These are phyloP conservation scores for Pharnaceum exiguum DNA, from an alignment of 148 eudicot genomes.

Conservation along the genomic window DNA sequence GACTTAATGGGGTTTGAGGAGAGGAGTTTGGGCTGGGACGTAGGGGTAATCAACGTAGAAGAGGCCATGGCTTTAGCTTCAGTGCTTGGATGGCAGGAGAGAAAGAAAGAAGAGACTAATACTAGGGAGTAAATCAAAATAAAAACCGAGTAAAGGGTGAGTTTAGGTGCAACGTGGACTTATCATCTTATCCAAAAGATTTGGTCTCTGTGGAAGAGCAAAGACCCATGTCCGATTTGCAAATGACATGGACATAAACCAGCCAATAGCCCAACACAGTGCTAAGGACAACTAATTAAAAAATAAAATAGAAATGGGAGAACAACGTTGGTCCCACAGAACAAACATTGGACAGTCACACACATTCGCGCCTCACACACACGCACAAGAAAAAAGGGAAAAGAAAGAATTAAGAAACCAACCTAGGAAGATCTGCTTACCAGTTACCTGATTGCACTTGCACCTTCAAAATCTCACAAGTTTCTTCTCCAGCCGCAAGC, in stretches of 20 bases:
- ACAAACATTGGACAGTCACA: too few species aligned
- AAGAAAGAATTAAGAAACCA: too few species aligned
- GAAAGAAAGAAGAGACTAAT: not conserved
- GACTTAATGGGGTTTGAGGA: conserved; percentile 3
- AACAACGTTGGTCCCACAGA: too few species aligned
- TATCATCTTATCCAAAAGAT: conserved; percentile 73
- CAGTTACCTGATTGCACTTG: too few species aligned
- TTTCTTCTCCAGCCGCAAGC: too few species aligned
- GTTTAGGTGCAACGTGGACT: conserved; percentile 47
- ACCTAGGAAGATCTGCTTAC: too few species aligned
- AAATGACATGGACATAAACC: conserved; percentile 28
- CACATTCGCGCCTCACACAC: too few species aligned
- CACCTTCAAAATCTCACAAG: too few species aligned
- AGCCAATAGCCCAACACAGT: too few species aligned
- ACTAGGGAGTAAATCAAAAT: conserved; percentile 9
- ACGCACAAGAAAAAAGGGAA: too few species aligned
- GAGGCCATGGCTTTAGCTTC: conserved; percentile 47
- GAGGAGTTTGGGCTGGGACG: conserved; percentile 29
- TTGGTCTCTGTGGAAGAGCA: conserved; percentile 56
- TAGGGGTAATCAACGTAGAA: conserved; percentile 60
- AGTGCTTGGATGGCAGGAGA: conserved; percentile 2
- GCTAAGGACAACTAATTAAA: conserved; percentile 2
- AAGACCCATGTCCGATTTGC: conserved; percentile 18
- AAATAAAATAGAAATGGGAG: not conserved
- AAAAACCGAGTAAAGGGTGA: conserved; percentile 9